Conservation (phyloP, 306 rosid genomes). For the Cicer chorassanicum region DNA sequence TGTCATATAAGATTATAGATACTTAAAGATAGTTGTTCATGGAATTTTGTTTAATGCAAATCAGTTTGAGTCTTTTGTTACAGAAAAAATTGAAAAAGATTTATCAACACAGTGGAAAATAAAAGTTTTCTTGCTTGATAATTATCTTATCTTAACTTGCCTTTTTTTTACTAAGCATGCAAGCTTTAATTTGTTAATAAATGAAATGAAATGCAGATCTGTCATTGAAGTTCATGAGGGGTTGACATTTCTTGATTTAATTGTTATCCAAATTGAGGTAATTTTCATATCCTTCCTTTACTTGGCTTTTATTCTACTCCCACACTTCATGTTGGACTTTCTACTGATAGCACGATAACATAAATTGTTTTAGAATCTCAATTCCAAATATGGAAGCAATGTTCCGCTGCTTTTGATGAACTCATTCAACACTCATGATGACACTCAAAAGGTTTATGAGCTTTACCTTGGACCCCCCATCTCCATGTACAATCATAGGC, state of each 20-base stretch:
- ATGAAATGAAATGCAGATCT: slow-evolving; percentile 63
- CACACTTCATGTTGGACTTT: background rate
- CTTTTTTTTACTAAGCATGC: background rate
- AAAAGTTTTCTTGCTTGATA: background rate
- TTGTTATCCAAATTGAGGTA: slow-evolving; percentile 97
- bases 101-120: slow-evolving; percentile 2
- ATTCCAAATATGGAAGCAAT: slow-evolving; percentile 79
- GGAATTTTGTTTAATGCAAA: background rate
- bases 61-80: slow-evolving; percentile 2
- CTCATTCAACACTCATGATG: slow-evolving; percentile 98
- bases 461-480: slow-evolving; percentile 26
- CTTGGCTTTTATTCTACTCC: slow-evolving; percentile 12
- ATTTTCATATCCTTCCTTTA: slow-evolving; percentile 36
- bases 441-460: slow-evolving; percentile 71
- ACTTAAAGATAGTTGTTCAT: slow-evolving; percentile 13
- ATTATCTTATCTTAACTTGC: background rate
- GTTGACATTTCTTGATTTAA: slow-evolving; percentile 89
- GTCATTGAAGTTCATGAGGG: slow-evolving; percentile 97
- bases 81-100: background rate
- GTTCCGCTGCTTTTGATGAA: slow-evolving; percentile 97
- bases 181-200: slow-evolving; percentile 7
- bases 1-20: slow-evolving; percentile 32
- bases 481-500: slow-evolving; percentile 37
- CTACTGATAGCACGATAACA: slow-evolving; percentile 37
- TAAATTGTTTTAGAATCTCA: slow-evolving; percentile 64